Conservation (phyloP, 2,329 filamentous ascomycete genomes). For the Trichoderma pleuroti region DNA sequence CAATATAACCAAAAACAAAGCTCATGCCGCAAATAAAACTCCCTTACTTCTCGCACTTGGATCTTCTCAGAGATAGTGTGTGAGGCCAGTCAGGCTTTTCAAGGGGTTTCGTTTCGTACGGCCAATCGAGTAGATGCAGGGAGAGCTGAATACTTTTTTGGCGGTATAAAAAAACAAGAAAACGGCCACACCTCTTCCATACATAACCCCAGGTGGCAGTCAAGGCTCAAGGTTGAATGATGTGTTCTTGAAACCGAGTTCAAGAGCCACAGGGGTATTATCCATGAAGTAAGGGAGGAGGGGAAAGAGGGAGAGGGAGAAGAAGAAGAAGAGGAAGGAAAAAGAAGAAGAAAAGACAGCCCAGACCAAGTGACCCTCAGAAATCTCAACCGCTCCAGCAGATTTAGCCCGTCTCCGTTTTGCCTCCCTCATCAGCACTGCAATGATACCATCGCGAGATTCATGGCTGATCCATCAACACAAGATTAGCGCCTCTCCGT, state of each 20-base stretch:
- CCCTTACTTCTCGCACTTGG: neutral
- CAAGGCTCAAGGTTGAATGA: neutral
- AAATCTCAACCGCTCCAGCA: neutral
- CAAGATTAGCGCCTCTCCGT: neutral
- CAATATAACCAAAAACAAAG: neutral
- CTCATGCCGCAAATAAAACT: neutral
- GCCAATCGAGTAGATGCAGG: neutral
- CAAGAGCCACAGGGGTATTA: neutral
- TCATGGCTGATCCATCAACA: neutral
- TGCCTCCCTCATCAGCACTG: conserved; percentile 8
- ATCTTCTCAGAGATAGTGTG: neutral
- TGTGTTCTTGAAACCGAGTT: neutral
- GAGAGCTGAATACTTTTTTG: neutral
- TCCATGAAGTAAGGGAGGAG: neutral
- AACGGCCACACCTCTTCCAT: neutral
- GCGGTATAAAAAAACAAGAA: neutral
- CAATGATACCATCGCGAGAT: neutral
- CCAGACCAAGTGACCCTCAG: conserved; percentile 3
- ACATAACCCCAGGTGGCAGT: neutral
- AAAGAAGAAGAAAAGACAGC: neutral
- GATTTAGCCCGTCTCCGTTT: neutral
- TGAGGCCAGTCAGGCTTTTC: neutral
- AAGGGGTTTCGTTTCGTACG: neutral
- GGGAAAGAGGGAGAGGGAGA: neutral
- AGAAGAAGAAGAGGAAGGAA: neutral